Evolutionary conservation across 495 filamentous ascomycete species (phyloP).

Genomic region (Immersiella caudata): DNA sequence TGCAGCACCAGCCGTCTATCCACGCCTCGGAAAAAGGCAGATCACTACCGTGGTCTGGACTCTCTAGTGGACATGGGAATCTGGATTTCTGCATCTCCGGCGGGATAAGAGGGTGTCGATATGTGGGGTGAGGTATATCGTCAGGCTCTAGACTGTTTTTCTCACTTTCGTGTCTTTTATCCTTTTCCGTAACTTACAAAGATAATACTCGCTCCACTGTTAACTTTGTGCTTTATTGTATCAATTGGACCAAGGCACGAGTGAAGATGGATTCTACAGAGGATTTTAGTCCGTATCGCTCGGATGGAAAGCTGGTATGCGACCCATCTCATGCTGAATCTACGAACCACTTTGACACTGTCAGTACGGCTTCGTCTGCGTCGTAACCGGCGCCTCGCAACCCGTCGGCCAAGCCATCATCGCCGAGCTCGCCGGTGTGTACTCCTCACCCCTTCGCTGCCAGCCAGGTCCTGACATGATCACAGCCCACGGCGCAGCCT

Average conservation of each 20-base stretch:
- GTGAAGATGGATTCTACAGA: constrained; percentile 44
- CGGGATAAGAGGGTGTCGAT: neutral
- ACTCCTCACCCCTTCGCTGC: neutral
- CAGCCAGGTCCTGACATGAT: constrained; percentile 12
- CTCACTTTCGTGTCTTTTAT: neutral
- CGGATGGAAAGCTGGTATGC: constrained; percentile 62
- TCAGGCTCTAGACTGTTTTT: neutral
- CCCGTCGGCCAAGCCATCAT: constrained; percentile 62
- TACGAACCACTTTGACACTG: neutral
- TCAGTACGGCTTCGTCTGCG: constrained; percentile 64
- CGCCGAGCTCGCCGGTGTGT: constrained; percentile 57
- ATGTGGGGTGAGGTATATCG: neutral
- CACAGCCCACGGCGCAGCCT: constrained; percentile 63
- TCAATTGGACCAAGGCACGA: neutral
- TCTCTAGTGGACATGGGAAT: constrained; percentile 6
- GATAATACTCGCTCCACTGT: too few species aligned
- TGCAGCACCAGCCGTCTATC: constrained; percentile 4
- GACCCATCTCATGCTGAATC: neutral
- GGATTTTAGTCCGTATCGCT: constrained; percentile 60
- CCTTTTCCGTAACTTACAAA: too few species aligned
- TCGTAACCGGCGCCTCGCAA: constrained; percentile 62
- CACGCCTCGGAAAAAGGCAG: constrained; percentile 18
- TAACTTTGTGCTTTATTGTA: too few species aligned
- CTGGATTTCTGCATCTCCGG: constrained; percentile 17
- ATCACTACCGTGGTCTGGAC: neutral